Evolutionary conservation across 2,329 filamentous ascomycete species (phyloP), one percentile per base, ranked within the genome.

Genomic region (Sarocladiaceae sp.): DNA sequence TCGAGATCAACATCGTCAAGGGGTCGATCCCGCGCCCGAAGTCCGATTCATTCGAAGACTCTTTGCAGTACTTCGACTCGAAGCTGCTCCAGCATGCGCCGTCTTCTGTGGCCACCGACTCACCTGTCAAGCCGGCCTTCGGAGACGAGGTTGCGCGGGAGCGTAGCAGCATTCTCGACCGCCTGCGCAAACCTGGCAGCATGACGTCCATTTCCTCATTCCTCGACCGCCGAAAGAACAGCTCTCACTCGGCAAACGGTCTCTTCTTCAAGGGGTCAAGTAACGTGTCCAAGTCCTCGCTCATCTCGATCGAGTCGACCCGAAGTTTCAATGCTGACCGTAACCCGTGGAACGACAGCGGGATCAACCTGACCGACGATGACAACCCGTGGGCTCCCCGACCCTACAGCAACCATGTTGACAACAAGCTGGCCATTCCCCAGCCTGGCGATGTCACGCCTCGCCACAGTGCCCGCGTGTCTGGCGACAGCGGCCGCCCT

Each of bases 341-440:
- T 65, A 95, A 96, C 68, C 90, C 90, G 50, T 97, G 91, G 91
- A 96, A 96, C 63, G 91, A 97, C 64, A 95, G 88, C 59, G 91
- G 90, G 57, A 89, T 96, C 60, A 96, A 96, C 62, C 80, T 96
- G 53, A 76, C 86, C 50, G 91, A 96, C 57, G 88, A 95, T 52
- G 89, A 96, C 55, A 78, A 80, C 62, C 74, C 76, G 31, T 83
- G 80, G 79, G 66, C 73, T 43, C 67, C 67, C 43, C 78, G 80
- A 52, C 78, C 79, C 55, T 77, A 82, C 54, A 76, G 78, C 58
- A 85, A 81, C 61, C 80, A 78, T 60, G 71, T 73, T 56, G 70
- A 83, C 61, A 74, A 73, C 59, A 85, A 83, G 63, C 65, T 82
- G 58, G 66, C 70, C 51, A 74, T 83, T 50, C 72, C 84, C 63